phyloP scores from a whole-genome alignment of 2,329 filamentous ascomycete species.

The Penicillium olsonii region DNA sequence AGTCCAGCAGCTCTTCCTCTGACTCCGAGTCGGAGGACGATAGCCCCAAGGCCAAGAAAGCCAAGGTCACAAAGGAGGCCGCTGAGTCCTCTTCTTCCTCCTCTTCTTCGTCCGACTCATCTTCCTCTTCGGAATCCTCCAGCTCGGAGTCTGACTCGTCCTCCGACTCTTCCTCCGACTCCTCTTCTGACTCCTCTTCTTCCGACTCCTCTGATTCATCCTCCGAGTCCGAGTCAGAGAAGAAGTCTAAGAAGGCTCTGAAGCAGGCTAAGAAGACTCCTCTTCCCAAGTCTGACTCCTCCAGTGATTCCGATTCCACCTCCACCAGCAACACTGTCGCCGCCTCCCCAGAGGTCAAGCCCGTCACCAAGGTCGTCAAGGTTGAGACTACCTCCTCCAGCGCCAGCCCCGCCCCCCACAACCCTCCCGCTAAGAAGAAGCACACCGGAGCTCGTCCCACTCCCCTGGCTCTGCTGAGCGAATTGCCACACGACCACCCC shows the following conservation, averaged over 20 bases:
- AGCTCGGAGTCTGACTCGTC: constrained; percentile 27
- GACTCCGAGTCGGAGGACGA: constrained; percentile 50
- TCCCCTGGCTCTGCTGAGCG: constrained; percentile 75
- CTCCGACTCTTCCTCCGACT: constrained; percentile 13
- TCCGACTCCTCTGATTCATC: constrained; percentile 23
- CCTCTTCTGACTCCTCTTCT: constrained; percentile 14
- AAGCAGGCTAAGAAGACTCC: constrained; percentile 40
- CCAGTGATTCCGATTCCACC: constrained; percentile 28
- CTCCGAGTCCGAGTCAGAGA: constrained; percentile 28
- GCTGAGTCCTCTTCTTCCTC: constrained; percentile 24
- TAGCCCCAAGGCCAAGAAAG: constrained; percentile 57
- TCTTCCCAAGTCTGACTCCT: constrained; percentile 36
- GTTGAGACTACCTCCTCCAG: constrained; percentile 50
- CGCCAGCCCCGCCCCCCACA: constrained; percentile 48
- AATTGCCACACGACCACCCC: constrained; percentile 67
- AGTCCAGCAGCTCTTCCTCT: constrained; percentile 43
- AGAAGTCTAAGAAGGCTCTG: constrained; percentile 28
- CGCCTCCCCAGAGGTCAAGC: constrained; percentile 29
- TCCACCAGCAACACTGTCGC: constrained; percentile 35
- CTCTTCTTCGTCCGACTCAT: too few species aligned
- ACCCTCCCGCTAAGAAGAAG: constrained; percentile 38
- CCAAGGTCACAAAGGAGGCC: constrained; percentile 39
- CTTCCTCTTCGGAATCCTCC: constrained; percentile 21
- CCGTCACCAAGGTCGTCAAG: constrained; percentile 19
- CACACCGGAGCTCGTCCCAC: constrained; percentile 59